phyloP scores from a whole-genome alignment of 106 monocot genomes.

The Dendrobium catenatum region DNA sequence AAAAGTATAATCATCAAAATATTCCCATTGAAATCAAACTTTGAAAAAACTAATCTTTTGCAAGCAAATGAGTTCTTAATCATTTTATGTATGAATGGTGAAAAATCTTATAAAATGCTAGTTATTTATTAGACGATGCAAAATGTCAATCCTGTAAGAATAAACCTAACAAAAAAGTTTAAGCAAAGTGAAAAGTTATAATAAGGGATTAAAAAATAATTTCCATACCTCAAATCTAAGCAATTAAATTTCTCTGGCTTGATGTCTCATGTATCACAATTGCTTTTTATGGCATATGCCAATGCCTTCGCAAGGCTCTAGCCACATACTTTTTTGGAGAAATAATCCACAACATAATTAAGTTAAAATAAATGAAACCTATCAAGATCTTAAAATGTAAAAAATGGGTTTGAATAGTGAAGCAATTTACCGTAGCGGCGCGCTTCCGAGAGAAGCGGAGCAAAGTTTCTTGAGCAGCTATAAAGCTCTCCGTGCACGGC shows the following conservation, averaged over 20 bases:
- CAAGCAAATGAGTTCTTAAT: neutral
- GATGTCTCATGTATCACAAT: conserved; percentile 98
- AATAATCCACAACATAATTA: neutral
- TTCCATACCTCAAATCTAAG: conserved; percentile 72
- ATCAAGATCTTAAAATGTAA: conserved; percentile 4
- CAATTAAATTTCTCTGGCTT: conserved; percentile 92
- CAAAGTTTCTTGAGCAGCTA: conserved; percentile 54
- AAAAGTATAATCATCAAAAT: too few relatives aligned
- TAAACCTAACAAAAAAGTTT: neutral
- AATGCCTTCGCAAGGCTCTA: conserved; percentile 72
- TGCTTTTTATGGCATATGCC: conserved; percentile 85
- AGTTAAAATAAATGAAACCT: neutral
- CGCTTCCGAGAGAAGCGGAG: conserved; percentile 58
- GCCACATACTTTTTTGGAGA: conserved; percentile 58
- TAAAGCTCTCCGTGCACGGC: conserved; percentile 78
- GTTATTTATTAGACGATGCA: neutral
- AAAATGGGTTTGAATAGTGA: neutral
- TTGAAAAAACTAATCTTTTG: neutral
- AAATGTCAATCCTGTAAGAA: neutral
- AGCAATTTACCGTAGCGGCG: conserved; percentile 60
- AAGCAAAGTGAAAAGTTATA: neutral
- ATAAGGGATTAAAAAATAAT: neutral
- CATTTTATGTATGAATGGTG: neutral
- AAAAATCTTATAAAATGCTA: neutral
- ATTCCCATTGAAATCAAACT: too few relatives aligned